phyloP scores from a whole-genome alignment of 768 basidiomycete genomes.

The Pulveroboletus sp. region DNA sequence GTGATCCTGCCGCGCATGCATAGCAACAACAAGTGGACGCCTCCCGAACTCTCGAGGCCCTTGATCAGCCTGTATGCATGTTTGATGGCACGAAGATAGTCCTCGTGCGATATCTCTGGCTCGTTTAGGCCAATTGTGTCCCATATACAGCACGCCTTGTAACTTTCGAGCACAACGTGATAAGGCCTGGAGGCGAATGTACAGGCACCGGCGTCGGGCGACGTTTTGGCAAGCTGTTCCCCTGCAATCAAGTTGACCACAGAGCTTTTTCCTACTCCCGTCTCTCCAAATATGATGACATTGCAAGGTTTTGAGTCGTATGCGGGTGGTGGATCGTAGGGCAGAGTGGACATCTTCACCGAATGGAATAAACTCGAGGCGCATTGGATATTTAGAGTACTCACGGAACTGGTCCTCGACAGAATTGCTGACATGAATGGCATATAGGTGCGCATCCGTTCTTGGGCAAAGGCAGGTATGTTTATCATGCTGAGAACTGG shows the following conservation, averaged over 20 bases:
- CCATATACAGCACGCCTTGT: slow-evolving; percentile 24
- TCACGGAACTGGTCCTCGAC: slow-evolving; percentile 8
- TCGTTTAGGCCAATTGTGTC: slow-evolving; percentile 35
- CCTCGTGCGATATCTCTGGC: slow-evolving; percentile 12
- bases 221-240: slow-evolving; percentile 24
- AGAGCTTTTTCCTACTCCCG: slow-evolving; percentile 38
- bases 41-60: slow-evolving; percentile 28
- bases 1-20: slow-evolving; percentile 40
- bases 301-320: slow-evolving; percentile 18
- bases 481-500: neutral
- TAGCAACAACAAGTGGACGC: slow-evolving; percentile 39
- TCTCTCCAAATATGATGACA: slow-evolving; percentile 28
- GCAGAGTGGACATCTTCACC: slow-evolving; percentile 6
- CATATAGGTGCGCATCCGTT: slow-evolving; percentile 3
- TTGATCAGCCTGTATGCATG: slow-evolving; percentile 34
- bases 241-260: slow-evolving; percentile 41
- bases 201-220: slow-evolving; percentile 31
- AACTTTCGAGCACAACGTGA: slow-evolving; percentile 12
- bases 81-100: slow-evolving; percentile 26
- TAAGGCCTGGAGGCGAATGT: slow-evolving; percentile 33
- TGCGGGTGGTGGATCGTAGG: slow-evolving; percentile 8
- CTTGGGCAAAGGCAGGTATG: slow-evolving; percentile 1
- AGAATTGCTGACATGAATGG: neutral
- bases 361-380: neutral
- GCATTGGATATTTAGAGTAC: neutral